Conservation (phyloP, 2,329 filamentous ascomycete genomes). For the Nigrograna mackinnonii region DNA sequence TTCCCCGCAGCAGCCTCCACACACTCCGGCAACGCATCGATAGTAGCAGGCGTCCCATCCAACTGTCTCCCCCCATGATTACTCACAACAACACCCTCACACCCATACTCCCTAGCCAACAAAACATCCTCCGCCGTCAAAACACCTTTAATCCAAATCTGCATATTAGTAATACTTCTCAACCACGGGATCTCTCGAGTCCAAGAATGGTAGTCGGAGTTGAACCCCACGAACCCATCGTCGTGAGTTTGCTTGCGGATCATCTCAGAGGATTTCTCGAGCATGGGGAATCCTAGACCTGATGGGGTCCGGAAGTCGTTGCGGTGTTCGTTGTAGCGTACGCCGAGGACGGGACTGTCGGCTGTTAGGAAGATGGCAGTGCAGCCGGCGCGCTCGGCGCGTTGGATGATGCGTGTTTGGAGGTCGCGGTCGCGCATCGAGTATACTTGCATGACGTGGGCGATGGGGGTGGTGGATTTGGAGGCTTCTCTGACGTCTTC, state of each 20-base stretch:
- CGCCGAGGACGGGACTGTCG: neutral
- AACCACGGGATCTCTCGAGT: conserved; percentile 9
- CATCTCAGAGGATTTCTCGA: conserved; percentile 22
- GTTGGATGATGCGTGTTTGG: neutral
- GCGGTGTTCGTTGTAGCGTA: neutral
- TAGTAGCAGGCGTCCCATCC: conserved; percentile 9
- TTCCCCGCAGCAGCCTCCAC: conserved; percentile 4
- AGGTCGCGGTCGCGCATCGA: neutral
- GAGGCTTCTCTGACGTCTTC: conserved; percentile 63
- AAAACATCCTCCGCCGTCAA: conserved; percentile 56
- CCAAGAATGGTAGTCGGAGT: conserved; percentile 17
- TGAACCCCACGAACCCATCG: conserved; percentile 25
- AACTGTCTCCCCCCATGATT: conserved; percentile 38
- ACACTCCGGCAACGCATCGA: conserved; percentile 7
- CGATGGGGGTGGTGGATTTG: neutral
- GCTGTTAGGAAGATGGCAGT: neutral
- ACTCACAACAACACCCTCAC: conserved; percentile 48
- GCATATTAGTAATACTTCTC: conserved; percentile 19
- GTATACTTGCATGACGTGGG: neutral
- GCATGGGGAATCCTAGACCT: conserved; percentile 25
- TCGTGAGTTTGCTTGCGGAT: conserved; percentile 30
- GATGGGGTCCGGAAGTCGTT: neutral
- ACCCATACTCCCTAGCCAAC: conserved; percentile 48
- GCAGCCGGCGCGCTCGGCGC: neutral
- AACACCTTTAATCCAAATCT: conserved; percentile 47